Conservation (phyloP, 495 filamentous ascomycete species). For the Aspergillus kassunensis region DNA sequence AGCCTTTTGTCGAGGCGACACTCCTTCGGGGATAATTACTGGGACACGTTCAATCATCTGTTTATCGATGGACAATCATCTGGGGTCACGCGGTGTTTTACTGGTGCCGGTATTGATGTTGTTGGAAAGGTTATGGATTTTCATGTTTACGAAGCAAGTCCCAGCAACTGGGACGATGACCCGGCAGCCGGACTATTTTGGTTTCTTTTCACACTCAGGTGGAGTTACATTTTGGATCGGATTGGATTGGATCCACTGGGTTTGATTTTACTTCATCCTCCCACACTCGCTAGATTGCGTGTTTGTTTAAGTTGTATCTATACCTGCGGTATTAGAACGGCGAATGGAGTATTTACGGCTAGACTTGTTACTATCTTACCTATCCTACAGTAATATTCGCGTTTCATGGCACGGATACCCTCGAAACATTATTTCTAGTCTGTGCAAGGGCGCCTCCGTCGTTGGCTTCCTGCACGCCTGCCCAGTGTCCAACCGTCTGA, state of each 20-base stretch:
- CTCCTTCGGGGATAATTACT: constrained; percentile 13
- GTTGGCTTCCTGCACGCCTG: not conserved
- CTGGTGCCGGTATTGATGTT: not conserved
- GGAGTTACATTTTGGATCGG: not conserved
- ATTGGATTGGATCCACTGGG: not conserved
- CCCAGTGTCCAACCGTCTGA: not conserved
- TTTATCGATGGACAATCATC: not conserved
- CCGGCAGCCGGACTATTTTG: not conserved
- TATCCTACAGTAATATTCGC: too few relatives aligned
- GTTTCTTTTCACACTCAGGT: not conserved
- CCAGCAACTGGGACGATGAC: not conserved
- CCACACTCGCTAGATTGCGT: constrained; percentile 13
- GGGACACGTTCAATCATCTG: constrained; percentile 9
- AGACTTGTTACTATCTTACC: too few relatives aligned
- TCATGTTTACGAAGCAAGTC: not conserved
- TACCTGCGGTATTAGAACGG: constrained; percentile 5
- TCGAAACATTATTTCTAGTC: not conserved
- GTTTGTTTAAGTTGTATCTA: not conserved
- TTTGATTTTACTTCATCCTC: not conserved
- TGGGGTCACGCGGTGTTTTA: constrained; percentile 7
- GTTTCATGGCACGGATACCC: not conserved
- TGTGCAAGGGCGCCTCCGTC: not conserved
- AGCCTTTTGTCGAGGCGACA: constrained; percentile 12
- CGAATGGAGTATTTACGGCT: constrained; percentile 11
- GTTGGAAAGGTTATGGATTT: not conserved